These are phyloP conservation scores for Salix udensis DNA, from an alignment of 345 rosid species.

Conservation along the genomic window DNA sequence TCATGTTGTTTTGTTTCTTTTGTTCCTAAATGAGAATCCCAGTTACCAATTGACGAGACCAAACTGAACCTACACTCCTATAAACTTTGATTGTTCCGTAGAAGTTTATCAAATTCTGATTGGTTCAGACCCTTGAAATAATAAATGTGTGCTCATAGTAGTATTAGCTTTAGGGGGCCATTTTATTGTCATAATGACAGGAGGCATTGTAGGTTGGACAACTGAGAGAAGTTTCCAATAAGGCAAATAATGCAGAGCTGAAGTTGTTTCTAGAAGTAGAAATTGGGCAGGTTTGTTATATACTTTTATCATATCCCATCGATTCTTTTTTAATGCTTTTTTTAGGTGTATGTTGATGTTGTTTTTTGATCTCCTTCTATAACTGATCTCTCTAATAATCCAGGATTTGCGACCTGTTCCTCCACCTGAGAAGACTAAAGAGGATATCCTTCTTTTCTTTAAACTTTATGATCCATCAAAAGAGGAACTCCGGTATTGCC, in stretches of 20 bases:
- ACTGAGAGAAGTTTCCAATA: constrained; percentile 76
- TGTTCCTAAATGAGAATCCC: background rate
- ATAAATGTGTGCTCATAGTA: background rate
- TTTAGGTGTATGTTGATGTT: background rate
- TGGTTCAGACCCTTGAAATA: background rate
- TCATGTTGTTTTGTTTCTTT: background rate
- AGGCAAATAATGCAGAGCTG: constrained; percentile 72
- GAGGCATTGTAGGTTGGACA: constrained; percentile 72
- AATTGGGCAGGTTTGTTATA: constrained; percentile 56
- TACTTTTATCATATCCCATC: constrained; percentile 8
- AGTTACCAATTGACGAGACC: background rate
- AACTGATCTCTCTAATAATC: background rate
- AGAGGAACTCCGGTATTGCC: constrained; percentile 64
- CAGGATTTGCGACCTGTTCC: constrained; percentile 73
- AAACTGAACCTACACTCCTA: background rate
- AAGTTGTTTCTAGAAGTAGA: constrained; percentile 90
- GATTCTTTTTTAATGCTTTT: background rate
- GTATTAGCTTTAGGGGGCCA: background rate
- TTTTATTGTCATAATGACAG: background rate
- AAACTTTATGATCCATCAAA: constrained; percentile 88
- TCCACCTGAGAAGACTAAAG: constrained; percentile 62
- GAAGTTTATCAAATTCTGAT: background rate
- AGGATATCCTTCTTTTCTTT: constrained; percentile 81
- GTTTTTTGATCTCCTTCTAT: background rate
- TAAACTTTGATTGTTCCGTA: background rate